Conservation (phyloP, 2,329 filamentous ascomycete species). For the Diaporthe vaccinii region DNA sequence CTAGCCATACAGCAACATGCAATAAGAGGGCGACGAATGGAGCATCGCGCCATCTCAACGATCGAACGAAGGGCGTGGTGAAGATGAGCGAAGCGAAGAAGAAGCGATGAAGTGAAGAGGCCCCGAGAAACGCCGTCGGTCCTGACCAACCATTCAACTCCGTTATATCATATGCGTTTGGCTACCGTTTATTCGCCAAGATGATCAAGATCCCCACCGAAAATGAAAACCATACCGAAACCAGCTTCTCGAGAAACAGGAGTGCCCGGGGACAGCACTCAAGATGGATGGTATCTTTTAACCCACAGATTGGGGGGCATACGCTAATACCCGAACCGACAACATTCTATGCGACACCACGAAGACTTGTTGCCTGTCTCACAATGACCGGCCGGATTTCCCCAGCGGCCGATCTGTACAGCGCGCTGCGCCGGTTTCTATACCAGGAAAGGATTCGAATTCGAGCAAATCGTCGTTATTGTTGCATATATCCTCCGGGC, state of each 20-base stretch:
- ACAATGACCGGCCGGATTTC: constrained; percentile 15
- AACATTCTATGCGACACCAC: constrained; percentile 23
- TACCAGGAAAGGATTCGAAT: constrained; percentile 1
- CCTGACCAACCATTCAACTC: constrained; percentile 22
- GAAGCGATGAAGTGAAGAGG: neutral
- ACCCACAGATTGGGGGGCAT: neutral
- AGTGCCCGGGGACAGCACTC: constrained; percentile 12
- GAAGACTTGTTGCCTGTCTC: constrained; percentile 9
- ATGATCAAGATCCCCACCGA: constrained; percentile 7
- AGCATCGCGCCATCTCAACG: neutral
- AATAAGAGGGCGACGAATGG: neutral
- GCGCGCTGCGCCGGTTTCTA: constrained; percentile 22
- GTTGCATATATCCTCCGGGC: constrained; percentile 55
- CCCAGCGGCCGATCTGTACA: constrained; percentile 25
- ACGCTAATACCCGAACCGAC: constrained; percentile 24
- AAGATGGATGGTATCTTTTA: constrained; percentile 26
- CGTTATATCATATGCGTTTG: constrained; percentile 28
- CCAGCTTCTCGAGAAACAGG: constrained; percentile 6
- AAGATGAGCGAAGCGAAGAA: neutral
- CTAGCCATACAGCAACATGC: constrained; percentile 13
- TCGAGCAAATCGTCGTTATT: constrained; percentile 45
- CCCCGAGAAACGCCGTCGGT: constrained; percentile 16
- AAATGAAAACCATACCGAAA: neutral
- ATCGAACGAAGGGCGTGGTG: neutral
- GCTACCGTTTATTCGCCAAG: constrained; percentile 27